phyloP scores from a whole-genome alignment of 108 stramenopile species.

The Skeletonema tropicum region DNA sequence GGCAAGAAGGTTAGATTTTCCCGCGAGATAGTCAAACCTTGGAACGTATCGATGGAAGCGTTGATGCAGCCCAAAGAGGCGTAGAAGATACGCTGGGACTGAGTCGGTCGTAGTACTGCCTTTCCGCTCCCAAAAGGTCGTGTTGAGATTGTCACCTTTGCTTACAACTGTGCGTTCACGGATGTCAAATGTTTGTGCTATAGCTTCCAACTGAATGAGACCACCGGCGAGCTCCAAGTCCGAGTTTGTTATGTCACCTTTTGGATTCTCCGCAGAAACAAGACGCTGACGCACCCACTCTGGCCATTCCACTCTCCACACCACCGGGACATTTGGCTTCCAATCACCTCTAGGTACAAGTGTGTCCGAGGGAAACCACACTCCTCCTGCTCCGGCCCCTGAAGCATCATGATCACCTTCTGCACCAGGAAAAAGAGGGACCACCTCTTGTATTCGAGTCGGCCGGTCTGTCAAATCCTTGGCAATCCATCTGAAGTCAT shows the following conservation, averaged over 20 bases:
- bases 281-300: neutral
- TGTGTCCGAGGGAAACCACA: constrained; percentile 34
- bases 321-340: neutral
- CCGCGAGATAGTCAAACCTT: constrained; percentile 1
- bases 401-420: constrained; percentile 14
- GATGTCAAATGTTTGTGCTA: constrained; percentile 16
- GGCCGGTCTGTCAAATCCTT: constrained; percentile 19
- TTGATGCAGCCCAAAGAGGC: constrained; percentile 50
- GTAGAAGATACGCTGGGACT: constrained; percentile 53
- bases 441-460: constrained; percentile 47
- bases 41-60: constrained; percentile 20
- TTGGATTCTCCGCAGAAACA: neutral
- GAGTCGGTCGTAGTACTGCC: constrained; percentile 27
- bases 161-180: constrained; percentile 21
- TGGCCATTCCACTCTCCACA: neutral
- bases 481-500: constrained; percentile 44
- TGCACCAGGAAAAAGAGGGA: constrained; percentile 34
- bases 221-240: constrained; percentile 14
- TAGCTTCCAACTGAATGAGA: constrained; percentile 8
- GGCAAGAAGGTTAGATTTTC: neutral
- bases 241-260: constrained; percentile 16
- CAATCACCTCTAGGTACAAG: neutral
- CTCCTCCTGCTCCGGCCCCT: neutral
- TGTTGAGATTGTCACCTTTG: constrained; percentile 37
- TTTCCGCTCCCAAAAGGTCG: constrained; percentile 25